Percentiles rank a stretch among this genome's conserved stretches.
phyloP scores from a whole-genome alignment of 2,329 filamentous ascomycete species.

The Lachnellula occidentalis region DNA sequence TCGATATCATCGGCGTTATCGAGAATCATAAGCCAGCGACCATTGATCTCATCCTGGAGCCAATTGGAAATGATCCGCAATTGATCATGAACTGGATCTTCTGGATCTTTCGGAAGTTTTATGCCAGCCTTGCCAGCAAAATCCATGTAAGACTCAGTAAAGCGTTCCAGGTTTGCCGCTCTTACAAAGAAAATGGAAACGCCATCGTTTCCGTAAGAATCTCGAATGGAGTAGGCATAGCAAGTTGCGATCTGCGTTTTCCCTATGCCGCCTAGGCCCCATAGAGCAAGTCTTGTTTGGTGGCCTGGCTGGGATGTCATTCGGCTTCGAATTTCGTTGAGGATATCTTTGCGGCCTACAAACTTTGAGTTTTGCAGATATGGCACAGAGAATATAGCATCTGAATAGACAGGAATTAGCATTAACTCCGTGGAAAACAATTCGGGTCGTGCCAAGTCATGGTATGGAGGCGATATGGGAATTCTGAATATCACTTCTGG shows the following conservation, averaged over 20 bases:
- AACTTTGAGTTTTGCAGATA: not conserved
- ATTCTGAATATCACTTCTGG: no score
- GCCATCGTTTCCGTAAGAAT: not conserved
- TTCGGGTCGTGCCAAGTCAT: no score
- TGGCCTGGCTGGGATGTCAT: not conserved
- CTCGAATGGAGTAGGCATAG: not conserved
- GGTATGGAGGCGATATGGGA: no score
- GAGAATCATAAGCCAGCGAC: slow-evolving; percentile 1
- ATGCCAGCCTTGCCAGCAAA: not conserved
- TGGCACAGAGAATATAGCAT: not conserved
- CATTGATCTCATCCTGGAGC: not conserved
- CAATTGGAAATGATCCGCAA: not conserved
- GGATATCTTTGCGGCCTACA: not conserved
- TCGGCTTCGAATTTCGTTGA: not conserved
- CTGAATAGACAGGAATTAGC: not conserved
- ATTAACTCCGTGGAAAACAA: no score
- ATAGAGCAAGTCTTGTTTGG: not conserved
- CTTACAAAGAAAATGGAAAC: not conserved
- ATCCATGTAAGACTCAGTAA: not conserved
- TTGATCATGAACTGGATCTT: not conserved
- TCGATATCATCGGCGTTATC: not conserved
- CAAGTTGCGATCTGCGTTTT: not conserved
- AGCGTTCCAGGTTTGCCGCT: not conserved
- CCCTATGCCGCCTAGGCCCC: not conserved
- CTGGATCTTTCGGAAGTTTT: not conserved